These are phyloP conservation scores for Shiraia bambusicola DNA, from an alignment of 2,329 filamentous ascomycete species.

Conservation along the genomic window DNA sequence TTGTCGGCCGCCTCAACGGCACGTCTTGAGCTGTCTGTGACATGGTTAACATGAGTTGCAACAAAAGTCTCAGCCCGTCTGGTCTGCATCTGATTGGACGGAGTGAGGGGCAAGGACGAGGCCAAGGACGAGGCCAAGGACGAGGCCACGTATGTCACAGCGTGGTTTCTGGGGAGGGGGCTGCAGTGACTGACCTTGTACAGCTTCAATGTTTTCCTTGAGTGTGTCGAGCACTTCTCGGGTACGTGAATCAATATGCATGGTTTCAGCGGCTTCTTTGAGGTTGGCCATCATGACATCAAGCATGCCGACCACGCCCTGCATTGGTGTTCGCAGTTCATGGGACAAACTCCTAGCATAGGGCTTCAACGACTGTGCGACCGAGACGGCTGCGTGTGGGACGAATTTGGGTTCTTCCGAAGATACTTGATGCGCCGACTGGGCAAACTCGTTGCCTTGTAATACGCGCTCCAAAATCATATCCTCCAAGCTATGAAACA, in stretches of 20 bases:
- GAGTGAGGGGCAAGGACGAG: conserved; percentile 12
- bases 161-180: too few species aligned
- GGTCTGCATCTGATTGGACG: neutral
- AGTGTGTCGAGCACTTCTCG: conserved; percentile 62
- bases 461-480: conserved; percentile 61
- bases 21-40: conserved; percentile 65
- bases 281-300: conserved; percentile 76
- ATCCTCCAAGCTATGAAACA: conserved; percentile 69
- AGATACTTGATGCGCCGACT: conserved; percentile 23
- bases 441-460: conserved; percentile 52
- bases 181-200: conserved; percentile 65
- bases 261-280: conserved; percentile 63
- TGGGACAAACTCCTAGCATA: conserved; percentile 73
- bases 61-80: too few species aligned
- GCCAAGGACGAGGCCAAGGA: too few species aligned
- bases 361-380: conserved; percentile 66
- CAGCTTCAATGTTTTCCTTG: conserved; percentile 69
- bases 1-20: conserved; percentile 75
- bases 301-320: conserved; percentile 73
- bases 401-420: conserved; percentile 48
- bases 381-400: conserved; percentile 58
- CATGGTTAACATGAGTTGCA: conserved; percentile 9
- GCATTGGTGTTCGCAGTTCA: conserved; percentile 72
- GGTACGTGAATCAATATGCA: conserved; percentile 53
- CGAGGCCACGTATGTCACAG: too few species aligned